Conservation (phyloP, 2,329 filamentous ascomycete species). For the Kalaharituber pfeilii region DNA sequence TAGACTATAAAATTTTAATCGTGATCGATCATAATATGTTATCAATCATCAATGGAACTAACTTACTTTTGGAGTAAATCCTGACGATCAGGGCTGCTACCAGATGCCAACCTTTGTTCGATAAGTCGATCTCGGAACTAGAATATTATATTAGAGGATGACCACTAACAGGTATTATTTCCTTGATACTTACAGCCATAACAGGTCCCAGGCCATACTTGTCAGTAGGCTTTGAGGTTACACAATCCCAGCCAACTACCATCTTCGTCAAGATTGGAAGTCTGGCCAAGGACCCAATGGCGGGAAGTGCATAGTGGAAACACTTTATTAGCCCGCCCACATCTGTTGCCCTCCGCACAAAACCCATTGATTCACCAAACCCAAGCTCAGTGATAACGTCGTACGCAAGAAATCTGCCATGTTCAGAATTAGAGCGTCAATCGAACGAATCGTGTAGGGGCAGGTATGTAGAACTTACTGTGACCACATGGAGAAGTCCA, state of each 20-base stretch:
- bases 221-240: slow-evolving; percentile 38
- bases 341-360: slow-evolving; percentile 36
- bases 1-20: slow-evolving; percentile 15
- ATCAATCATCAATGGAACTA: slow-evolving; percentile 26
- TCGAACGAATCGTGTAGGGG: too few species aligned
- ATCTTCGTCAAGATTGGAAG: slow-evolving; percentile 39
- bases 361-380: slow-evolving; percentile 40
- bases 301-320: slow-evolving; percentile 36
- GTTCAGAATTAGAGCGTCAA: background rate
- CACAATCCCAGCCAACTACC: slow-evolving; percentile 35
- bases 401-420: slow-evolving; percentile 36
- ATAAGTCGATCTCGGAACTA: slow-evolving; percentile 38
- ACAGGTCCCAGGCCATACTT: slow-evolving; percentile 38
- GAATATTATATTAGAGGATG: too few species aligned
- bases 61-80: slow-evolving; percentile 38
- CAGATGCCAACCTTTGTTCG: slow-evolving; percentile 30
- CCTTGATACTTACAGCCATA: slow-evolving; percentile 28
- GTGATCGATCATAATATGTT: slow-evolving; percentile 21
- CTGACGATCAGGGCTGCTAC: slow-evolving; percentile 30
- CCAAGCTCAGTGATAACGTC: slow-evolving; percentile 41
- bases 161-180: background rate
- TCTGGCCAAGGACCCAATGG: slow-evolving; percentile 36
- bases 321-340: slow-evolving; percentile 38
- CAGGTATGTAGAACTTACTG: slow-evolving; percentile 30
- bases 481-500: slow-evolving; percentile 41